Conservation (phyloP, 202 grass and related monocot genomes). For the Panicum virgatum region DNA sequence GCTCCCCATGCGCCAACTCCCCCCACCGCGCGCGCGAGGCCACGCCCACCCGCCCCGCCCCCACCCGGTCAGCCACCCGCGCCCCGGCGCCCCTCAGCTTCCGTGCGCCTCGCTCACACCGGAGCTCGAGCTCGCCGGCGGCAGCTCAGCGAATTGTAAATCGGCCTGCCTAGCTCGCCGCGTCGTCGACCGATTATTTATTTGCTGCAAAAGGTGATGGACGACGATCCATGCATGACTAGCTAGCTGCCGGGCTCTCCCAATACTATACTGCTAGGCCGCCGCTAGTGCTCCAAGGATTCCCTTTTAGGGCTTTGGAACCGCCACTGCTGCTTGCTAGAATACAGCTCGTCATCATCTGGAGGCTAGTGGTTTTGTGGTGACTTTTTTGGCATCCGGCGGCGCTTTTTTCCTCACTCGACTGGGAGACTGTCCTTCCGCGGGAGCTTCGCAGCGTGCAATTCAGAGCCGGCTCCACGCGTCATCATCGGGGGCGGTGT, state of each 20-base stretch:
- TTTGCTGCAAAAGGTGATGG: background rate
- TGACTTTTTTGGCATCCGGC: background rate
- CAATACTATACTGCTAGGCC: background rate
- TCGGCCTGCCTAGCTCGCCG: too few relatives aligned
- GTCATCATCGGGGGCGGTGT: too few relatives aligned
- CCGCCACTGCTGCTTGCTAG: background rate
- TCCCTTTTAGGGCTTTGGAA: background rate
- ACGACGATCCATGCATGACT: background rate
- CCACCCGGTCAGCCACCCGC: background rate
- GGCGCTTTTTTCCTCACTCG: background rate
- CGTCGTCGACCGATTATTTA: too few relatives aligned
- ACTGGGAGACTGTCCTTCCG: too few relatives aligned
- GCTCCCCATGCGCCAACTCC: slow-evolving; percentile 31
- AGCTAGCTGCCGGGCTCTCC: background rate
- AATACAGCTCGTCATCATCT: background rate
- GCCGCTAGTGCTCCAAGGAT: slow-evolving; percentile 2
- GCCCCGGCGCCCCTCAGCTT: background rate
- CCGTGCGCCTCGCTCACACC: background rate
- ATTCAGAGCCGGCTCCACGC: too few relatives aligned
- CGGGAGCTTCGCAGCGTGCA: too few relatives aligned
- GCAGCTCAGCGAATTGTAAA: slow-evolving; percentile 3
- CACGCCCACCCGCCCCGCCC: background rate
- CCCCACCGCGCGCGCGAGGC: background rate
- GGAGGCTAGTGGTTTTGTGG: background rate
- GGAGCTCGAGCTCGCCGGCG: background rate